Percentiles rank a stretch among this genome's conserved stretches.
Conservation (phyloP, 371 early-diverging fungal genomes). For the Haplosporangium sp. region DNA sequence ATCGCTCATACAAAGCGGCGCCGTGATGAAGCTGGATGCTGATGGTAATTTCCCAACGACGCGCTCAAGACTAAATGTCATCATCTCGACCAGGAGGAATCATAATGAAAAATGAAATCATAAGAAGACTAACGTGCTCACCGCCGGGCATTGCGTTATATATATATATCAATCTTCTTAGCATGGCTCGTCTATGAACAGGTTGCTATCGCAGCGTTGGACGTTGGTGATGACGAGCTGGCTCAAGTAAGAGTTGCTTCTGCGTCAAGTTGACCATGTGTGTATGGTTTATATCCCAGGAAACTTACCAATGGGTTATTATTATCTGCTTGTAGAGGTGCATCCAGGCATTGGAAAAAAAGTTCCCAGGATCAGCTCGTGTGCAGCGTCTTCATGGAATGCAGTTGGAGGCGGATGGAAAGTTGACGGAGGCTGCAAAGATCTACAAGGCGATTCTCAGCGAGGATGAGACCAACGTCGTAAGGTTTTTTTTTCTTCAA, state of each 20-base stretch:
- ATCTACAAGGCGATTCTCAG: conserved; percentile 73
- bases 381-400: conserved; percentile 75
- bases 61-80: neutral
- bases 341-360: conserved; percentile 65
- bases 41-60: conserved; percentile 40
- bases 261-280: neutral
- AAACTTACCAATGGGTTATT: neutral
- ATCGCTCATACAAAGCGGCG: conserved; percentile 39
- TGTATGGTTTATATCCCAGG: neutral
- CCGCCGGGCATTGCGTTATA: neutral
- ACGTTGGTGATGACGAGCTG: conserved; percentile 72
- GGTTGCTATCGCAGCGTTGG: conserved; percentile 80
- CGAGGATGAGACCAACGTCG: conserved; percentile 75
- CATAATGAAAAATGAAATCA: neutral
- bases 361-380: conserved; percentile 77
- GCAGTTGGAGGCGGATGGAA: conserved; percentile 78
- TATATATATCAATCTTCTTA: conserved; percentile 23
- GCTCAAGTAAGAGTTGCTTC: conserved; percentile 65
- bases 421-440: conserved; percentile 69
- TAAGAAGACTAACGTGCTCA: neutral
- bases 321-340: conserved; percentile 57
- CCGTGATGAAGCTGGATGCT: conserved; percentile 54
- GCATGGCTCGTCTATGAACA: conserved; percentile 89
- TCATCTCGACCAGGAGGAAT: conserved; percentile 4
- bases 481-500: conserved; percentile 30